phyloP scores from a whole-genome alignment of 352 stramenopile genomes.

The Pythium volutum region DNA sequence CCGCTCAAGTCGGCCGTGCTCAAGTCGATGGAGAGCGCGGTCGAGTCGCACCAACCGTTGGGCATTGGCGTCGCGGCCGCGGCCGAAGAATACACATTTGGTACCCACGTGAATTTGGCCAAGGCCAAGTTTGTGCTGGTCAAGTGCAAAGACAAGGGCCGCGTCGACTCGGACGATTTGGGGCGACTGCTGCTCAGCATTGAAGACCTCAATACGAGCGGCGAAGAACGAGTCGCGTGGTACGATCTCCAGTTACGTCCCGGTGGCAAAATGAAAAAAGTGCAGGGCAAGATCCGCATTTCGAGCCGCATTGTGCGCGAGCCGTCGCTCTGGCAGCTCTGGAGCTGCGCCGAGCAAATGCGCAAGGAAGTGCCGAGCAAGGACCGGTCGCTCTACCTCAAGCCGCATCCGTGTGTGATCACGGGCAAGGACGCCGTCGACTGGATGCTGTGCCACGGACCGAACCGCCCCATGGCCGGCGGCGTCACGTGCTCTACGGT shows the following conservation, averaged over 20 bases:
- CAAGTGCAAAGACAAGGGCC: constrained; percentile 88
- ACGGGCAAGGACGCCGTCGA: constrained; percentile 78
- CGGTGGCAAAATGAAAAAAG: constrained; percentile 82
- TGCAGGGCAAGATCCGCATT: constrained; percentile 79
- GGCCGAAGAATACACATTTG: constrained; percentile 86
- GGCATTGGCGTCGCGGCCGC: constrained; percentile 79
- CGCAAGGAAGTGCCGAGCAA: constrained; percentile 59
- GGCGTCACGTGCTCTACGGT: constrained; percentile 81
- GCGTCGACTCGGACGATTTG: constrained; percentile 79
- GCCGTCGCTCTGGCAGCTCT: constrained; percentile 81
- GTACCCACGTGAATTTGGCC: constrained; percentile 69
- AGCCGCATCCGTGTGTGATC: constrained; percentile 73
- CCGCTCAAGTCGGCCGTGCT: constrained; percentile 78
- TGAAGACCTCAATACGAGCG: constrained; percentile 81
- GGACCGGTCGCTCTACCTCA: constrained; percentile 83
- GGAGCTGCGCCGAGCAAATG: constrained; percentile 83
- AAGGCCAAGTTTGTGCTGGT: constrained; percentile 81
- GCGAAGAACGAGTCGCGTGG: constrained; percentile 78
- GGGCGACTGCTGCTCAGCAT: constrained; percentile 74
- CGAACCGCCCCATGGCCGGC: constrained; percentile 82
- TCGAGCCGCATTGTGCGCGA: constrained; percentile 84
- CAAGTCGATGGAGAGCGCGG: constrained; percentile 68
- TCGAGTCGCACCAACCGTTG: constrained; percentile 82
- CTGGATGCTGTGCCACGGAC: constrained; percentile 85
- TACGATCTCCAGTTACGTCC: constrained; percentile 83